phyloP scores from a whole-genome alignment of 169 alveolate genomes.

The Cryptosporidium ubiquitum region DNA sequence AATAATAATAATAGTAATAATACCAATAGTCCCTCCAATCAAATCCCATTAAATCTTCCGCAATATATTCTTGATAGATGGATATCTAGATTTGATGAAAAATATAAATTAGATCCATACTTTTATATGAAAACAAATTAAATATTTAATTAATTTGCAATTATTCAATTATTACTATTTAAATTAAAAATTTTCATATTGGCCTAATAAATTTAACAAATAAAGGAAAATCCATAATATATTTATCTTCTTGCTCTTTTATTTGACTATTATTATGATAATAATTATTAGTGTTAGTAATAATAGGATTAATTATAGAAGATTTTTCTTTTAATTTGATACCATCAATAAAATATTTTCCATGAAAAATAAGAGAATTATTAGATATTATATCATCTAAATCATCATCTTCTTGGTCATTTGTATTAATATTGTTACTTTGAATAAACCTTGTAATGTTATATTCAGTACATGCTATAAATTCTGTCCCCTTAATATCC shows the following conservation, averaged over 20 bases:
- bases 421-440: not conserved
- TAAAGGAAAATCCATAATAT: constrained; percentile 3
- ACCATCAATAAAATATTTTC: not conserved
- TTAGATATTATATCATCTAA: not conserved
- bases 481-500: constrained; percentile 67
- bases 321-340: not conserved
- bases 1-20: constrained; percentile 72
- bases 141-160: not conserved
- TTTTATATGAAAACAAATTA: constrained; percentile 84
- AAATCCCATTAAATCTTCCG: constrained; percentile 83
- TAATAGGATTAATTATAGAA: not conserved
- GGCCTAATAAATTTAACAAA: constrained; percentile 23
- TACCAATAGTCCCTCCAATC: constrained; percentile 23
- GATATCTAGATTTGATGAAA: constrained; percentile 84
- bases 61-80: constrained; percentile 85
- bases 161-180: not conserved
- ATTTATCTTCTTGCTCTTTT: not conserved
- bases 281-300: too few relatives aligned
- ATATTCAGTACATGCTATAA: constrained; percentile 51
- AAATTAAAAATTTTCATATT: too few relatives aligned
- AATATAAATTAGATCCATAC: constrained; percentile 89
- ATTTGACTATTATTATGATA: not conserved
- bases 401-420: not conserved
- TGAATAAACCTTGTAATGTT: constrained; percentile 32
- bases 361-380: not conserved